phyloP scores from a whole-genome alignment of 2,329 filamentous ascomycete genomes.

The Herpotrichia juniperi region DNA sequence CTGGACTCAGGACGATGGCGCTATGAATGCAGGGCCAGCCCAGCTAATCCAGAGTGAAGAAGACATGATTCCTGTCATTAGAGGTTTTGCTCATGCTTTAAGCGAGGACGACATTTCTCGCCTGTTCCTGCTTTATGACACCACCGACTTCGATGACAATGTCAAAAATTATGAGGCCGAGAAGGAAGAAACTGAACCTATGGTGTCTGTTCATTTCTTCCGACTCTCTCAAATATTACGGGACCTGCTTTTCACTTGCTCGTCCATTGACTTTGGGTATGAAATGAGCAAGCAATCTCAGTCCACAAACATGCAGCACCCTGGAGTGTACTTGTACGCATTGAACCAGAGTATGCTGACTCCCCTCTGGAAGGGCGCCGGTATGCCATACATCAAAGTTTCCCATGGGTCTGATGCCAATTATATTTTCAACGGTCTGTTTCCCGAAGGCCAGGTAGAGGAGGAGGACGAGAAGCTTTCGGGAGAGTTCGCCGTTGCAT shows the following conservation, averaged over 20 bases:
- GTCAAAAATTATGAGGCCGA: slow-evolving; percentile 11
- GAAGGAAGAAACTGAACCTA: slow-evolving; percentile 8
- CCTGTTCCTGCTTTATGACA: slow-evolving; percentile 7
- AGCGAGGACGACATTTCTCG: slow-evolving; percentile 1
- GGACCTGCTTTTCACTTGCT: slow-evolving; percentile 20
- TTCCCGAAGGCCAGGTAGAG: slow-evolving; percentile 10
- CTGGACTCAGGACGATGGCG: slow-evolving; percentile 17
- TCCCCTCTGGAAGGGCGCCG: slow-evolving; percentile 12
- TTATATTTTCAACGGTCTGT: slow-evolving; percentile 18
- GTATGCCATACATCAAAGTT: slow-evolving; percentile 16
- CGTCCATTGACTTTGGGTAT: slow-evolving; percentile 18
- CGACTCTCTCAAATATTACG: slow-evolving; percentile 15
- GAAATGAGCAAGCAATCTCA: slow-evolving; percentile 8
- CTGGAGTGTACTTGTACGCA: slow-evolving; percentile 10
- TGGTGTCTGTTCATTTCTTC: slow-evolving; percentile 15
- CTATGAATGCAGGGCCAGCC: slow-evolving; percentile 8
- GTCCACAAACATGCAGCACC: not conserved
- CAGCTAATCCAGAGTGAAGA: slow-evolving; percentile 10
- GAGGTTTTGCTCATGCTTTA: slow-evolving; percentile 7
- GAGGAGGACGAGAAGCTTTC: slow-evolving; percentile 9
- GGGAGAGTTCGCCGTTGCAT: not conserved
- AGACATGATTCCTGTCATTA: slow-evolving; percentile 10
- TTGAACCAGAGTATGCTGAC: slow-evolving; percentile 19
- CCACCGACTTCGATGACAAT: slow-evolving; percentile 12
- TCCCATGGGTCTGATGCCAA: slow-evolving; percentile 15